These are phyloP conservation scores for Vanrija sp. DNA, from an alignment of 1,284 basidiomycete species.

Conservation along the genomic window DNA sequence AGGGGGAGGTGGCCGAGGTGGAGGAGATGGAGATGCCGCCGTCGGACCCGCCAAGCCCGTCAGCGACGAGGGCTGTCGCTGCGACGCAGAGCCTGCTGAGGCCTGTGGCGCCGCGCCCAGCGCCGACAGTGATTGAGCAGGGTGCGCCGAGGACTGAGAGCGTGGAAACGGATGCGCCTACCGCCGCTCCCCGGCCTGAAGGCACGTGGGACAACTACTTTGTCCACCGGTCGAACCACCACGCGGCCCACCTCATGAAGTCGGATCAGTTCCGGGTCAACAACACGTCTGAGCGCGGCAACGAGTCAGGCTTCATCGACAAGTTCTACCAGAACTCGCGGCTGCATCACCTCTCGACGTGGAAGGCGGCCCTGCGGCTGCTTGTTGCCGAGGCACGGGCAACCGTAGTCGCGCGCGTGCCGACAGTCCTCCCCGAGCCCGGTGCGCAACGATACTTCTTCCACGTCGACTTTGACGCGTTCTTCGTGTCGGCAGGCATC, in stretches of 20 bases:
- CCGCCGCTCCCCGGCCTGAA: conserved; percentile 17
- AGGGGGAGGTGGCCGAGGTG: conserved; percentile 2
- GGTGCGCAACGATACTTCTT: conserved; percentile 65
- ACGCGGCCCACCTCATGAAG: conserved; percentile 71
- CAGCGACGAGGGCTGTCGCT: background rate
- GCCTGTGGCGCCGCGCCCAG: background rate
- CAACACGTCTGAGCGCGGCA: conserved; percentile 69
- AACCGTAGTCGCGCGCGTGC: conserved; percentile 11
- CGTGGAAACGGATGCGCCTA: background rate
- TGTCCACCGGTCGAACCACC: conserved; percentile 54
- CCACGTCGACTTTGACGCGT: conserved; percentile 96
- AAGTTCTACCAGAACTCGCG: conserved; percentile 88
- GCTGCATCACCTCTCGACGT: conserved; percentile 83
- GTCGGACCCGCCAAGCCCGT: background rate
- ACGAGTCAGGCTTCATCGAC: conserved; percentile 75
- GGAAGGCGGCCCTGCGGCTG: conserved; percentile 83
- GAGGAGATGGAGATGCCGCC: conserved; percentile 6
- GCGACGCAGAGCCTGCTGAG: conserved; percentile 1
- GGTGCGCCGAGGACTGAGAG: background rate
- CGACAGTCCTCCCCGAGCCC: conserved; percentile 11
- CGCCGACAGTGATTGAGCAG: background rate
- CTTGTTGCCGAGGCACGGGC: conserved; percentile 72
- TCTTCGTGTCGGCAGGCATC: conserved; percentile 90
- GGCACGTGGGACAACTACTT: conserved; percentile 54
- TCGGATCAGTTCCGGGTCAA: conserved; percentile 76